These are phyloP conservation scores for Calonectria crousiana DNA, from an alignment of 2,329 filamentous ascomycete genomes.

Conservation along the genomic window DNA sequence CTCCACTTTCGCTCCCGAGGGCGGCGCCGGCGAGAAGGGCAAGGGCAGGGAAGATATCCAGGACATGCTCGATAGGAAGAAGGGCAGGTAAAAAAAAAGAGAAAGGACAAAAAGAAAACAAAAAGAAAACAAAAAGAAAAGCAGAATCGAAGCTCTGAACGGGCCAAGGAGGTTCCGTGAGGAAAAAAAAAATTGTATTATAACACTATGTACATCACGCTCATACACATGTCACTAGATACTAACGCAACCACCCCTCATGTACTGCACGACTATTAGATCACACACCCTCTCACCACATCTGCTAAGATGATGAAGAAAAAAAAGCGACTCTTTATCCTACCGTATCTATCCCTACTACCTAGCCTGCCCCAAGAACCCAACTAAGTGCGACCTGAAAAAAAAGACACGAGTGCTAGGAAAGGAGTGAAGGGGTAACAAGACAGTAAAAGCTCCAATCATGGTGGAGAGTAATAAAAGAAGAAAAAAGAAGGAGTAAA, in stretches of 20 bases:
- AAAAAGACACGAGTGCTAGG: slow-evolving; percentile 35
- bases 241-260: slow-evolving; percentile 12
- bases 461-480: neutral
- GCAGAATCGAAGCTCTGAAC: neutral
- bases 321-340: slow-evolving; percentile 40
- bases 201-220: slow-evolving; percentile 26
- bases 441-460: slow-evolving; percentile 15
- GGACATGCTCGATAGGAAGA: slow-evolving; percentile 54
- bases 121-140: neutral
- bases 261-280: slow-evolving; percentile 15
- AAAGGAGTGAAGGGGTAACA: slow-evolving; percentile 30
- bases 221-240: slow-evolving; percentile 19
- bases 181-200: slow-evolving; percentile 22
- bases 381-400: slow-evolving; percentile 32
- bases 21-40: slow-evolving; percentile 46
- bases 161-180: neutral
- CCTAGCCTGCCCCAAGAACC: slow-evolving; percentile 34
- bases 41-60: slow-evolving; percentile 54
- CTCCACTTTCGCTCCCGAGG: slow-evolving; percentile 52
- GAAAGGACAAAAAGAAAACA: slow-evolving; percentile 10
- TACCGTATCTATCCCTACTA: slow-evolving; percentile 41
- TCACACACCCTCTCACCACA: slow-evolving; percentile 10
- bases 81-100: slow-evolving; percentile 37
- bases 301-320: slow-evolving; percentile 3
- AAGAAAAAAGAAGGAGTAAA: slow-evolving; percentile 22